These are phyloP conservation scores for Amorphotheca resinae DNA, from an alignment of 495 filamentous ascomycete species.

Conservation along the genomic window DNA sequence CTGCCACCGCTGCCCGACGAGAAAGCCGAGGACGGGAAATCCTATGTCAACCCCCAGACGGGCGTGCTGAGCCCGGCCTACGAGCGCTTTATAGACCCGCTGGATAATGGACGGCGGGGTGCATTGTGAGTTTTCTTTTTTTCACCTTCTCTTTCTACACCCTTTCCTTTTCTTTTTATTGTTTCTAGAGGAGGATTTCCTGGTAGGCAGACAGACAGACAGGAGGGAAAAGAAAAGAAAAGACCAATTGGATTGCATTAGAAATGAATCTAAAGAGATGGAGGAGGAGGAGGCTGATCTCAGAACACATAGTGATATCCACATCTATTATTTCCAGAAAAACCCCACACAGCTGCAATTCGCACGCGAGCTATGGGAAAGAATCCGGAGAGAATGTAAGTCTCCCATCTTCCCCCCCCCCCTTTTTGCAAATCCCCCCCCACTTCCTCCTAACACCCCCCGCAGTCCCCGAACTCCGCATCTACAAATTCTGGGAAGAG, in stretches of 20 bases:
- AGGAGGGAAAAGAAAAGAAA: too few relatives aligned
- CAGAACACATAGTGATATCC: conserved; percentile 43
- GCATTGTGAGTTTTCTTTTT: conserved; percentile 35
- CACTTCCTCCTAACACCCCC: not conserved
- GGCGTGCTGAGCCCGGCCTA: conserved; percentile 50
- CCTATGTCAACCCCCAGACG: conserved; percentile 44
- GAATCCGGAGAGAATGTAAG: conserved; percentile 70
- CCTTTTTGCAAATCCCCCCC: too few relatives aligned
- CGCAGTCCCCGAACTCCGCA: conserved; percentile 70
- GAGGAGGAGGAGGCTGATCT: too few relatives aligned
- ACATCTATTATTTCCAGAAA: conserved; percentile 67
- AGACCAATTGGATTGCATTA: too few relatives aligned
- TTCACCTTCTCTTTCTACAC: not conserved
- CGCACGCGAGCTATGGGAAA: conserved; percentile 60
- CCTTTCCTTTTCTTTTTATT: not conserved
- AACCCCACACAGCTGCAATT: conserved; percentile 49
- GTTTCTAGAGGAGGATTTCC: not conserved
- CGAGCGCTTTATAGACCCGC: conserved; percentile 47
- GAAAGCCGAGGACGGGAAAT: conserved; percentile 39
- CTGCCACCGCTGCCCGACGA: conserved; percentile 49
- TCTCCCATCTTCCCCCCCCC: not conserved
- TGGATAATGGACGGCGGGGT: conserved; percentile 46
- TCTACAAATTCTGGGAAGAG: conserved; percentile 64
- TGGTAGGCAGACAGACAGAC: too few relatives aligned
- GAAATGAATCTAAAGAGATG: too few relatives aligned